A percentile compares a stretch with the other conserved stretches of the same genome.
These are phyloP conservation scores for Ormosia semicastrata DNA, from an alignment of 306 rosid genomes.

Conservation along the genomic window DNA sequence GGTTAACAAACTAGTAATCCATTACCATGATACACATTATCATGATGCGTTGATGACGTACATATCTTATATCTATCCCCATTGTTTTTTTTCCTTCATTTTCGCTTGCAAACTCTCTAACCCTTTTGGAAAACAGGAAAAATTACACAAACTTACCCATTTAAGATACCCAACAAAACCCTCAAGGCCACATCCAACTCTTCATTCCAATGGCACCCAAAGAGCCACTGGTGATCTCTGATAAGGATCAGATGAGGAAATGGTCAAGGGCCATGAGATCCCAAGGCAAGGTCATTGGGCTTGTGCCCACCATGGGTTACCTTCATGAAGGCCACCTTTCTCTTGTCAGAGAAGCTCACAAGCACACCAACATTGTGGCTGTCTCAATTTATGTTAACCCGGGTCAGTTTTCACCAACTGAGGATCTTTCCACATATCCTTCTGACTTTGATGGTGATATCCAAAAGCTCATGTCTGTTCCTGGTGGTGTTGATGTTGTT, in stretches of 20 bases:
- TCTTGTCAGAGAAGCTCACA: conserved; percentile 57
- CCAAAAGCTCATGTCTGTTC: conserved; percentile 50
- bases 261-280: conserved; percentile 86
- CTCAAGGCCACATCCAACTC: not conserved
- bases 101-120: not conserved
- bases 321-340: conserved; percentile 86
- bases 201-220: conserved; percentile 43
- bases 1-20: too few relatives aligned
- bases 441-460: conserved; percentile 77
- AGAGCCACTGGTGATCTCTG: conserved; percentile 50
- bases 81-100: not conserved
- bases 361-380: conserved; percentile 44
- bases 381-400: conserved; percentile 92
- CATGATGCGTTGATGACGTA: too few relatives aligned
- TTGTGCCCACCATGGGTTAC: conserved; percentile 93
- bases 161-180: not conserved
- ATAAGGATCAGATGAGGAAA: conserved; percentile 58
- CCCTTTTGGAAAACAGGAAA: not conserved
- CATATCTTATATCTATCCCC: not conserved
- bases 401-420: conserved; percentile 80
- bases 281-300: conserved; percentile 54
- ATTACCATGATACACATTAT: too few relatives aligned
- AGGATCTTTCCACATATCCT: conserved; percentile 87
- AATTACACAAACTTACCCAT: not conserved
- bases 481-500: conserved; percentile 74